These are phyloP conservation scores for Calonectria leucothoes DNA, from an alignment of 2,329 filamentous ascomycete species.

Conservation along the genomic window DNA sequence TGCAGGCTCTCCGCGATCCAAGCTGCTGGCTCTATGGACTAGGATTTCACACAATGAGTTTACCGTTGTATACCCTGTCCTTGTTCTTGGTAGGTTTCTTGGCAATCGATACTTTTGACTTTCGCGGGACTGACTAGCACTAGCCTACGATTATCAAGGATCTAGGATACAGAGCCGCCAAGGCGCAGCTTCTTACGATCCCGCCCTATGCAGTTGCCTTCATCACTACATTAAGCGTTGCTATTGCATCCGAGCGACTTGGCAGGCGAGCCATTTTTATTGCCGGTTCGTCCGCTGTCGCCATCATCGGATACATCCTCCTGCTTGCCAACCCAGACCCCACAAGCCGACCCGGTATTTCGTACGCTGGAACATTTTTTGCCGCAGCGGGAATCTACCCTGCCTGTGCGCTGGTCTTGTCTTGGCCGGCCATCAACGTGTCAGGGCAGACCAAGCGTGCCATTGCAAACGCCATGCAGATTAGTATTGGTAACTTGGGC, in stretches of 20 bases:
- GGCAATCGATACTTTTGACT: rapidly evolving
- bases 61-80: constrained; percentile 69
- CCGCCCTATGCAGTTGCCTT: constrained; percentile 75
- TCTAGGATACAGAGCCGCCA: constrained; percentile 64
- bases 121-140: constrained; percentile 20
- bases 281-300: constrained; percentile 66
- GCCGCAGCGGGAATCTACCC: constrained; percentile 77
- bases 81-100: constrained; percentile 60
- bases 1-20: constrained; percentile 71
- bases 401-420: constrained; percentile 70
- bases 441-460: constrained; percentile 77
- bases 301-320: constrained; percentile 71
- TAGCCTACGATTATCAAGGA: constrained; percentile 64
- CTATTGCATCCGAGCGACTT: constrained; percentile 69
- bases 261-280: constrained; percentile 73
- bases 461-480: constrained; percentile 77
- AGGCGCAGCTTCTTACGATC: constrained; percentile 69
- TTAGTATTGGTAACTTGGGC: constrained; percentile 76
- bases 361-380: constrained; percentile 72
- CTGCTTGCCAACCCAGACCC: constrained; percentile 64
- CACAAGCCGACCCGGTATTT: constrained; percentile 62
- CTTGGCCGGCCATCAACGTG: constrained; percentile 79
- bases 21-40: constrained; percentile 81
- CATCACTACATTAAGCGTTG: constrained; percentile 67
- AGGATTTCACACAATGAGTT: constrained; percentile 77